phyloP scores from a whole-genome alignment of 208 protist genomes.

The Leishmania guyanensis region DNA sequence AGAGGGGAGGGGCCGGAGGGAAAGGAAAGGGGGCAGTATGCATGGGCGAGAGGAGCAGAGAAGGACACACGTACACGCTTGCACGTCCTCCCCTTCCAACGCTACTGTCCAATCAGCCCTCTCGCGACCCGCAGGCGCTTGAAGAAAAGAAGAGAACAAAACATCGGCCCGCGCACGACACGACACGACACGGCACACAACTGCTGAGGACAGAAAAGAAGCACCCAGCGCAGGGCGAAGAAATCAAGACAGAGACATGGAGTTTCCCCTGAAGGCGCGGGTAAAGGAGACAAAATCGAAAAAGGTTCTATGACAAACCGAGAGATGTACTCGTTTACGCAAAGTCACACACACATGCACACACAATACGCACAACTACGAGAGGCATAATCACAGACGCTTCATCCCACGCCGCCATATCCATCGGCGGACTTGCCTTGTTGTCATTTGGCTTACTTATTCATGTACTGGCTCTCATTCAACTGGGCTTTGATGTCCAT shows the following conservation, averaged over 20 bases:
- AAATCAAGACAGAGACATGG: no score
- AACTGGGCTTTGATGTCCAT: conserved; percentile 93
- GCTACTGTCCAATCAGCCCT: background rate
- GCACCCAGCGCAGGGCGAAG: no score
- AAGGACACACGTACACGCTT: background rate
- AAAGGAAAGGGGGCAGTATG: background rate
- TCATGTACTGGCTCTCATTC: conserved; percentile 92
- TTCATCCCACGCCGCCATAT: background rate
- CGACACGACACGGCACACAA: background rate
- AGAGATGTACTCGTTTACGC: background rate
- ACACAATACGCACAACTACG: no score
- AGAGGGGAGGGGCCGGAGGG: background rate
- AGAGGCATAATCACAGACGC: background rate
- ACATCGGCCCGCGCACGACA: background rate
- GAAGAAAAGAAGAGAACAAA: background rate
- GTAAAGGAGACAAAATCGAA: background rate
- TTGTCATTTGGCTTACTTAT: conserved; percentile 47
- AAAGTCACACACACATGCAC: background rate
- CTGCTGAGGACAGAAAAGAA: background rate
- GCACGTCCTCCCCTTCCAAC: background rate
- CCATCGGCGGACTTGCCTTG: background rate
- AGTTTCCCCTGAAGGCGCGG: background rate
- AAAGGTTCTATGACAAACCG: background rate
- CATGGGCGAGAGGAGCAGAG: background rate
- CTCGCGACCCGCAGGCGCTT: background rate